Evolutionary conservation across 257 asterid genomes (phyloP).

Genomic region (Nicotiana noctiflora): DNA sequence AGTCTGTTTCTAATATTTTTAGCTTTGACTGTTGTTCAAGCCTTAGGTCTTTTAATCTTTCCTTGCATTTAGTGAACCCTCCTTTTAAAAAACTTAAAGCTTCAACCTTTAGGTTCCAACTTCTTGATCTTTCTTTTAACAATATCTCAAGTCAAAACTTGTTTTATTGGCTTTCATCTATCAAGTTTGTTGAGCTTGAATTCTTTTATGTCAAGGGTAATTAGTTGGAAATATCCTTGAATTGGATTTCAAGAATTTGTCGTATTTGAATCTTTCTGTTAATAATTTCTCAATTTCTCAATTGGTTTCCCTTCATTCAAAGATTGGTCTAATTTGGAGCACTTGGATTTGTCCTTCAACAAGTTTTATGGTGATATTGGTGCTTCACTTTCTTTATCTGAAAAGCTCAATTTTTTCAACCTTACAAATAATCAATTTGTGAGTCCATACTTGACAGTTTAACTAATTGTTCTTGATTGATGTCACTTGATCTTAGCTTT

Average conservation of each 20-base stretch:
- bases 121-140: constrained; percentile 81
- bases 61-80: constrained; percentile 54
- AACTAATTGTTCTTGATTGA: constrained; percentile 65
- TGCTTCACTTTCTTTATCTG: constrained; percentile 45
- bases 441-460: constrained; percentile 55
- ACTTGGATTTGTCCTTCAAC: constrained; percentile 76
- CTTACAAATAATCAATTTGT: constrained; percentile 63
- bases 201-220: constrained; percentile 50
- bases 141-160: constrained; percentile 63
- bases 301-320: constrained; percentile 37
- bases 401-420: constrained; percentile 50
- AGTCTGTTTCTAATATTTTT: constrained; percentile 46
- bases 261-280: constrained; percentile 57
- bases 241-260: constrained; percentile 40
- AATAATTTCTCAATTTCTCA: constrained; percentile 80
- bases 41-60: constrained; percentile 52
- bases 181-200: constrained; percentile 40
- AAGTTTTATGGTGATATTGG: constrained; percentile 55
- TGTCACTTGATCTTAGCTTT: no score
- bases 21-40: constrained; percentile 50
- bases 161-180: no score
- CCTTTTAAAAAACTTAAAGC: constrained; percentile 16
- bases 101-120: constrained; percentile 9
- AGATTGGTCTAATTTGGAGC: constrained; percentile 50
- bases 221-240: constrained; percentile 37